Conservation (phyloP, 164 flowering plant species). For the Annona cherimola region DNA sequence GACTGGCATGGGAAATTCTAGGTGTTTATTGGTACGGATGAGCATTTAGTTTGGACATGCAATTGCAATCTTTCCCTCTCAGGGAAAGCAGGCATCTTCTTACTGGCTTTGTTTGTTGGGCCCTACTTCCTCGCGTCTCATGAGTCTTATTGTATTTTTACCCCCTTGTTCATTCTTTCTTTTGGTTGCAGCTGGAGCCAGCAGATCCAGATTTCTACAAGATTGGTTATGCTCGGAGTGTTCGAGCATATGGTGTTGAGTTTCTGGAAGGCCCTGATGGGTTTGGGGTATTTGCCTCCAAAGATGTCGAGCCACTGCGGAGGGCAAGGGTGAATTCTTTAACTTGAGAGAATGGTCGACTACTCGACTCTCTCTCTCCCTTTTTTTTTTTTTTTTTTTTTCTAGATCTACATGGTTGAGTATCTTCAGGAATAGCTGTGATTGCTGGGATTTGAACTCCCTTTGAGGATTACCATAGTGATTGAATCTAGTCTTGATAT, state of each 20-base stretch:
- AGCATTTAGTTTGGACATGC: neutral
- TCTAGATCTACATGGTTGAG: no score
- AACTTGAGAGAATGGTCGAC: neutral
- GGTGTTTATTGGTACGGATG: neutral
- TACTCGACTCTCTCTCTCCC: no score
- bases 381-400: no score
- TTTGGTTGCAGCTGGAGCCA: slow-evolving; percentile 51
- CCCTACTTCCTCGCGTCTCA: neutral
- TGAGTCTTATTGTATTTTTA: neutral
- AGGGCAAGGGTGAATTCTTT: slow-evolving; percentile 66
- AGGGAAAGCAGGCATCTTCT: neutral
- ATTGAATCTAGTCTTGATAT: neutral
- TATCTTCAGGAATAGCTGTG: neutral
- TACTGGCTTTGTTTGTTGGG: neutral
- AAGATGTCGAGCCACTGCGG: slow-evolving; percentile 77
- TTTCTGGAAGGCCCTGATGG: slow-evolving; percentile 96
- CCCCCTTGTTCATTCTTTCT: neutral
- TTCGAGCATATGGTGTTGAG: slow-evolving; percentile 88
- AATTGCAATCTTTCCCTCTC: neutral
- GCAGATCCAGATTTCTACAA: slow-evolving; percentile 95
- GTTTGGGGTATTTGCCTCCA: slow-evolving; percentile 92
- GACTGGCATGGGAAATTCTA: neutral
- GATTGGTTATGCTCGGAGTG: slow-evolving; percentile 75
- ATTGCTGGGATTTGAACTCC: neutral
- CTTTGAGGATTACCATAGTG: neutral